Base-by-base conservation (phyloP, 1,284 basidiomycete species). In the Pascua sp. region DNA sequence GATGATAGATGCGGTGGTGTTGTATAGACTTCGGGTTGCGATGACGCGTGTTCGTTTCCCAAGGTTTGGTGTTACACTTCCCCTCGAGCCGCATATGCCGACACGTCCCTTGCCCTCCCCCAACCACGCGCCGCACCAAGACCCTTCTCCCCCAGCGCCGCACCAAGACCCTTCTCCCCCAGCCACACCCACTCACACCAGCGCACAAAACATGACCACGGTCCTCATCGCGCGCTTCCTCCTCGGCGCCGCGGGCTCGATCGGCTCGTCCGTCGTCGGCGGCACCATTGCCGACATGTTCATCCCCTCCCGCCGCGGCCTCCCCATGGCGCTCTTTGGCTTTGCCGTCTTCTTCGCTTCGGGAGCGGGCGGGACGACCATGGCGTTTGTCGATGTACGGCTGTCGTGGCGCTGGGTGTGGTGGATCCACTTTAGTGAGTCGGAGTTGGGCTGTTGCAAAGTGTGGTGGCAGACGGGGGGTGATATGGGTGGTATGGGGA, bases 341-440 rank as follows among this genome's bases (percentile, higher is more conserved):
- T 63, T 85, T 1, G 75, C 79, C 15, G 84, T 82, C 0, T 73
- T 88, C 37, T 81, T 80, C n/a, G 82, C 82, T 0, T 84, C 83
- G 0, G 87, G 86, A 0, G 56, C 88, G 1, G 88, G 86, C 2
- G 84, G 87, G 1, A 76, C 86, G 0, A 77, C 81, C n/a, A 81
- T 84, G 4, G 86, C 85, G 2, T 89, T 84, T 83, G 81, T 84
- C 66, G 83, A 85, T 56, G 70, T 77, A 0, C 76, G 76, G 10
- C 69, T 90, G 39, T 79, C 80, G 54, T 91, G 89, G 89, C 80
- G 86, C 42, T 90, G 88, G 88, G 88, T 90, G 13, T 84, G 89
- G 72, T 90, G 88, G 87, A 81, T 90, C 32, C 83, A 86, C 60
- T 79, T 85, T 68, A 88, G 24, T 32, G 24, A 32, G 24, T 32